Percentiles rank a stretch among this genome's conserved stretches.
Conservation (phyloP, 2,329 filamentous ascomycete species). For the Fusarium graminum region DNA sequence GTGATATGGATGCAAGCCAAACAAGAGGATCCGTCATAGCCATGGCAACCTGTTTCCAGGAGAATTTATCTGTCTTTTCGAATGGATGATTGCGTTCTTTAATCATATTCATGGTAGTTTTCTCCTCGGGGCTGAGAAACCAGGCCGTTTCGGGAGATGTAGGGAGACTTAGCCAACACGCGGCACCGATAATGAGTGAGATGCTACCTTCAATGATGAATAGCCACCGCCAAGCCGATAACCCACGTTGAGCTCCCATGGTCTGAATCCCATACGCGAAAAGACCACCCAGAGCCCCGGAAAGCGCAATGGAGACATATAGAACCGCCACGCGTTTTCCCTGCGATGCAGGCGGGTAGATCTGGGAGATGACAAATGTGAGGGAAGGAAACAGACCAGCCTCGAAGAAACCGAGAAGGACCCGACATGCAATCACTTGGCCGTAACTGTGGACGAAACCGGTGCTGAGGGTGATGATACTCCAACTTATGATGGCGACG, state of each 20-base stretch:
- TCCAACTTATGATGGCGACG: slow-evolving; percentile 53
- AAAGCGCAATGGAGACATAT: slow-evolving; percentile 51
- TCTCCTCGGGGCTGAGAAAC: slow-evolving; percentile 60
- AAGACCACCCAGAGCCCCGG: slow-evolving; percentile 51
- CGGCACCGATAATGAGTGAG: slow-evolving; percentile 50
- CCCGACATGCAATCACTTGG: slow-evolving; percentile 47
- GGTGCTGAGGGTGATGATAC: slow-evolving; percentile 50
- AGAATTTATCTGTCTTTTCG: slow-evolving; percentile 35
- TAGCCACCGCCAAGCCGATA: slow-evolving; percentile 65
- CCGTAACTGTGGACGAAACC: slow-evolving; percentile 50
- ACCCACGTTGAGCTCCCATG: slow-evolving; percentile 59
- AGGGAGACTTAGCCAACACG: slow-evolving; percentile 58
- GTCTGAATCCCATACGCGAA: slow-evolving; percentile 53
- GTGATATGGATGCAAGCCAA: slow-evolving; percentile 48
- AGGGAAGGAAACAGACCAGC: slow-evolving; percentile 54
- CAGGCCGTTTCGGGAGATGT: slow-evolving; percentile 60
- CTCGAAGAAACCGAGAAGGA: slow-evolving; percentile 54
- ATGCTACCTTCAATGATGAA: slow-evolving; percentile 61
- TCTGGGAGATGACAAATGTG: slow-evolving; percentile 27
- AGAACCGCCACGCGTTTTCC: slow-evolving; percentile 52
- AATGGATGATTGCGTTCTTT: slow-evolving; percentile 25
- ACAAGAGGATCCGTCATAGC: slow-evolving; percentile 48
- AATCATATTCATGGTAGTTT: slow-evolving; percentile 46
- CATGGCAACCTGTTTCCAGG: slow-evolving; percentile 43
- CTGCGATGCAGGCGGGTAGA: slow-evolving; percentile 20